Conservation (phyloP, 2,329 filamentous ascomycete genomes). For the Fusarium multiceps region DNA sequence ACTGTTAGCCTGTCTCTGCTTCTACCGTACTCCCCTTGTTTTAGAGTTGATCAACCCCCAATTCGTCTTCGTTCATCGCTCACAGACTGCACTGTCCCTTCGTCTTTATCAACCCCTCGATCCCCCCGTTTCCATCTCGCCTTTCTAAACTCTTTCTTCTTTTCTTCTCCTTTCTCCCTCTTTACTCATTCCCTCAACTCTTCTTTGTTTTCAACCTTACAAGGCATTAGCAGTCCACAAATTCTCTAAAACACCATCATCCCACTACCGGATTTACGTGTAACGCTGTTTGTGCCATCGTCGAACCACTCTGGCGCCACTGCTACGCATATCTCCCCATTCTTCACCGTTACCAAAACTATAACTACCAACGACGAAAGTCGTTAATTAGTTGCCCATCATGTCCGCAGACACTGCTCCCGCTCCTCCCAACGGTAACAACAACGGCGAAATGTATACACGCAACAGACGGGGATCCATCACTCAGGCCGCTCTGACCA, state of each 20-base stretch:
- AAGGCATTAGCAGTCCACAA: slow-evolving; percentile 39
- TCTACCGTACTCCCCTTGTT: slow-evolving; percentile 26
- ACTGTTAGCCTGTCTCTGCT: slow-evolving; percentile 27
- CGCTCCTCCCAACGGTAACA: slow-evolving; percentile 44
- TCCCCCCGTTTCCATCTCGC: slow-evolving; percentile 20
- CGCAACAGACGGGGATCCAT: slow-evolving; percentile 67
- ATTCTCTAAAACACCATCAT: slow-evolving; percentile 17
- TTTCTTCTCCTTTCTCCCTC: slow-evolving; percentile 4
- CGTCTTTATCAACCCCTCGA: slow-evolving; percentile 42
- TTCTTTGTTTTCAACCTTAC: slow-evolving; percentile 27
- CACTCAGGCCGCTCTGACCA: slow-evolving; percentile 66
- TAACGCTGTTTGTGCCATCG: slow-evolving; percentile 37
- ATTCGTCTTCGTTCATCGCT: slow-evolving; percentile 33
- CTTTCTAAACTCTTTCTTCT: slow-evolving; percentile 24
- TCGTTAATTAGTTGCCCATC: slow-evolving; percentile 33
- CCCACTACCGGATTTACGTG: slow-evolving; percentile 43
- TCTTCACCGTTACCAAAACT: slow-evolving; percentile 40
- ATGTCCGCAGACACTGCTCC: slow-evolving; percentile 52
- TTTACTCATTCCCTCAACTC: slow-evolving; percentile 20
- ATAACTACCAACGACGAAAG: slow-evolving; percentile 43
- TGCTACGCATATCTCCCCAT: slow-evolving; percentile 39
- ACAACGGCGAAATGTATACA: slow-evolving; percentile 53
- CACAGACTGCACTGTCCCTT: slow-evolving; percentile 19
- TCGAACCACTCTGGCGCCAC: slow-evolving; percentile 48
- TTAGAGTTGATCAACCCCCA: slow-evolving; percentile 46